Evolutionary conservation across 2,329 filamentous ascomycete genomes (phyloP), one percentile per base, ranked within the genome.

Genomic region (Berkeleyomyces basicola): DNA sequence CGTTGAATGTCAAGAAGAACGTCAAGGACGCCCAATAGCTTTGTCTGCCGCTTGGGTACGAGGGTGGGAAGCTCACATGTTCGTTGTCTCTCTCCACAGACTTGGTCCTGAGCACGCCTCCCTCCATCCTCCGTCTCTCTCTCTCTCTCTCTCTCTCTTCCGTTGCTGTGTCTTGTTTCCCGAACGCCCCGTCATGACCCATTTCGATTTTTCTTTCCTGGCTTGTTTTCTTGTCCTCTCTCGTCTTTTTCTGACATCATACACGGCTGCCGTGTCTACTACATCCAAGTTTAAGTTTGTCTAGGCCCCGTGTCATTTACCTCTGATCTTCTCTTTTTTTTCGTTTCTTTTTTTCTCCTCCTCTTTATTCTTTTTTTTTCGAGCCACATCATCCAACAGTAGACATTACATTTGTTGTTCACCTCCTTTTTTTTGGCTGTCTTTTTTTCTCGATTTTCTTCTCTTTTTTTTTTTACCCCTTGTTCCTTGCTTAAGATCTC

Each of bases 1-100:
- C 87, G 11, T 77, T 90, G 66, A 82, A 79, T 61, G 79, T 87
- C 60, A 84, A 87, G 74, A 74, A 80, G 65, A 83, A 80, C 66
- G 77, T 85, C 63, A 77, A 76, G 63, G 80, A 75, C 62, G 79
- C 81, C 5, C 72, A 79, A 71, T 83, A 70, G 76, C 63, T 37
- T 58, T 23, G 58, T 59, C 53, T 47, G 37, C 61, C n/a, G 33
- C 31, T 55, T 23, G 23, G 23, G 2, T 23, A 23, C 1, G 23
- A 23, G 23, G 23, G 23, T 23, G 23, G 23, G 23, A 23, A 23
- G 23, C 23, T 23, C 23, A 23, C 23, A 23, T 23, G 42, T 53
- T 55, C 47, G 10, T 58, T 58, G 46, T 62, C 49, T 40, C 23
- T 60, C 61, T 46, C 31, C 23, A 23, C 23, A 23, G 23, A 23